Evolutionary conservation across 768 basidiomycete genomes (phyloP).

Genomic region (Agrocybe pediades): DNA sequence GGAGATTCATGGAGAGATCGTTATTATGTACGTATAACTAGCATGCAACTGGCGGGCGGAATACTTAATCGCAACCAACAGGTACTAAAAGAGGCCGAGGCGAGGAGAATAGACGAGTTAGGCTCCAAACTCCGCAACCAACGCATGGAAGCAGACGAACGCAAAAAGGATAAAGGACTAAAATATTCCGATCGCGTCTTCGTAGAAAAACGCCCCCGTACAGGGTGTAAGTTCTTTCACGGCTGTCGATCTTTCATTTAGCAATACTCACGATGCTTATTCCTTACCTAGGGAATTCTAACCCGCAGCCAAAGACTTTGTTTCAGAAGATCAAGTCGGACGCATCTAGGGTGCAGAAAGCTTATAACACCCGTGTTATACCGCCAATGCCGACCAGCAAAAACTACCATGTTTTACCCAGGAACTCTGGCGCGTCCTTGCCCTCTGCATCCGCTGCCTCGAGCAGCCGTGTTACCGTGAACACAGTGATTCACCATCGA

Average conservation of each 20-base stretch:
- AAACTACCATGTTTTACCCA: conserved; percentile 42
- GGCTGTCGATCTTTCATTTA: conserved; percentile 13
- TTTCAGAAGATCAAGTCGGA: conserved; percentile 79
- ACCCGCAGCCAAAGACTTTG: conserved; percentile 59
- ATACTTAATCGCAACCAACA: conserved; percentile 26
- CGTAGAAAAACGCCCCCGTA: conserved; percentile 61
- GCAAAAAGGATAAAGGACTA: conserved; percentile 76
- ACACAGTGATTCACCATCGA: conserved; percentile 44
- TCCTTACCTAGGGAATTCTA: conserved; percentile 32
- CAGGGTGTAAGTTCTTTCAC: conserved; percentile 46
- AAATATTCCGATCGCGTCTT: conserved; percentile 74
- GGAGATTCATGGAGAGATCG: conserved; percentile 70
- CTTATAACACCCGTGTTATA: conserved; percentile 52
- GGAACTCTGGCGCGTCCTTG: conserved; percentile 32
- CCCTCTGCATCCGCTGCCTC: conserved; percentile 34
- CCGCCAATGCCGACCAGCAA: conserved; percentile 57
- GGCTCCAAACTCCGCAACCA: conserved; percentile 63
- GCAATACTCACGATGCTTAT: conserved; percentile 13
- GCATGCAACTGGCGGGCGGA: conserved; percentile 1
- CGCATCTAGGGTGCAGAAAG: conserved; percentile 66
- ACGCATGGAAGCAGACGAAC: conserved; percentile 70
- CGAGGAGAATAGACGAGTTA: conserved; percentile 63
- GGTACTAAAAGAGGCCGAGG: conserved; percentile 60
- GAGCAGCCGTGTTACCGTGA: conserved; percentile 51
- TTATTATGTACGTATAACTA: conserved; percentile 56